A percentile compares a stretch with the other conserved stretches of the same genome.
phyloP scores from a whole-genome alignment of 1,284 basidiomycete species.

The Melampsora occidentalis region DNA sequence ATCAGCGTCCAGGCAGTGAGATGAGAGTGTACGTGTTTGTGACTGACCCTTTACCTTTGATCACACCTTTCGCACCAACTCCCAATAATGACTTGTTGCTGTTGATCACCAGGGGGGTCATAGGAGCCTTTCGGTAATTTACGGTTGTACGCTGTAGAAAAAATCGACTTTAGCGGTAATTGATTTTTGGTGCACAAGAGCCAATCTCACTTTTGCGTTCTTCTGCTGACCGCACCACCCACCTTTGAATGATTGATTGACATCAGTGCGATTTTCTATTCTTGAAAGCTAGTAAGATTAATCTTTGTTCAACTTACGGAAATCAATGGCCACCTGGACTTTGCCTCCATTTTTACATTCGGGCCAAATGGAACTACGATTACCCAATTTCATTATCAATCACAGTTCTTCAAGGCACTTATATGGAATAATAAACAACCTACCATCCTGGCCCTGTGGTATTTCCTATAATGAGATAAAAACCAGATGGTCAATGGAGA shows the following conservation, averaged over 20 bases:
- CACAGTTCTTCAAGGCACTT: background rate
- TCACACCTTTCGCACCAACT: conserved; percentile 17
- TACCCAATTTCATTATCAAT: background rate
- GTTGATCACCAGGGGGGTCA: conserved; percentile 8
- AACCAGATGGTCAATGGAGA: background rate
- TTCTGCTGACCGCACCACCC: background rate
- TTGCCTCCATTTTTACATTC: background rate
- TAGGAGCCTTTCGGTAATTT: conserved; percentile 6
- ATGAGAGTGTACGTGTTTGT: background rate
- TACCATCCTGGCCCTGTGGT: conserved; percentile 21
- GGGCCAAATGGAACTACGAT: background rate
- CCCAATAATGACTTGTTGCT: conserved; percentile 31
- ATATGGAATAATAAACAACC: background rate
- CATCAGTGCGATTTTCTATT: background rate
- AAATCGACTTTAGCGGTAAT: background rate
- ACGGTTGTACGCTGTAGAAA: background rate
- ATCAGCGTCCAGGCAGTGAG: background rate
- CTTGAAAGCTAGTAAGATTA: too few relatives aligned
- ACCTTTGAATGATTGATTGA: background rate
- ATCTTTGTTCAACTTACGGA: background rate
- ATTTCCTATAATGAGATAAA: background rate
- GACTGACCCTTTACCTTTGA: conserved; percentile 42
- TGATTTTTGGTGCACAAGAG: background rate
- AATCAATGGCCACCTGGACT: background rate
- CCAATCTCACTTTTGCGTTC: background rate